Base-by-base conservation (phyloP, 306 rosid genomes). In the Dicorynia guianensis region DNA sequence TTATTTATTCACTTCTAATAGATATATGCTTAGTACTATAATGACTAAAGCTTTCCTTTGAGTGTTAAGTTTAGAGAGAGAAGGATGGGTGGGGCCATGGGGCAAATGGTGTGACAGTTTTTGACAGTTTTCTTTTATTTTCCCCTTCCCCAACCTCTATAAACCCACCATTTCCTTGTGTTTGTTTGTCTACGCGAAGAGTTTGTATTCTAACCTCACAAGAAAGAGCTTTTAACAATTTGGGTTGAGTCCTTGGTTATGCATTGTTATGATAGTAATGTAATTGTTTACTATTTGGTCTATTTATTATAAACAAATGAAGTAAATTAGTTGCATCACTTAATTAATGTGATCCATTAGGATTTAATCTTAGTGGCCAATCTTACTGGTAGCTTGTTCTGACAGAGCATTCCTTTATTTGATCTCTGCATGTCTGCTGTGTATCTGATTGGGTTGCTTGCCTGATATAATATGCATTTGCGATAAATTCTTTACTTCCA, bases 231-330 rank as follows among this genome's bases (percentile, higher is more conserved):
- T 4, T 7, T 62, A 19, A 14, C 56, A 59, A 60, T 34, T 33
- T 59, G 59, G 13, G 18, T 11, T 47, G 14, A 66, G 20, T 39
- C 72, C 10, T 34, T 30, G 14, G 42, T 47, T 35, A 12, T 34
- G 54, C 13, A 40, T 38, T 69, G 53, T 17, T 38, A 9, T 17
- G 19, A 38, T 10, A 39, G 36, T 39, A 18, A 11, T 38, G 11
- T 52, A 36, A 11, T 38, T 30, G 72, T 67, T 44, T 64, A 9
- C 0, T 3, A 19, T 55, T 55, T 55, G 50, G 17, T 53, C 34
- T 47, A 63, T 8, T 33, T 59, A 60, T 64, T 74, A 61, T 75
- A 63, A 5, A 44, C 49, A 20, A 69, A 59, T 38, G 44, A 54
- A 75, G 54, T 59, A 38, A 63, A 13, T 54, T 34, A 5, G 19